Base-by-base conservation (phyloP, 1,139 yeast species). In the Candida anutae region DNA sequence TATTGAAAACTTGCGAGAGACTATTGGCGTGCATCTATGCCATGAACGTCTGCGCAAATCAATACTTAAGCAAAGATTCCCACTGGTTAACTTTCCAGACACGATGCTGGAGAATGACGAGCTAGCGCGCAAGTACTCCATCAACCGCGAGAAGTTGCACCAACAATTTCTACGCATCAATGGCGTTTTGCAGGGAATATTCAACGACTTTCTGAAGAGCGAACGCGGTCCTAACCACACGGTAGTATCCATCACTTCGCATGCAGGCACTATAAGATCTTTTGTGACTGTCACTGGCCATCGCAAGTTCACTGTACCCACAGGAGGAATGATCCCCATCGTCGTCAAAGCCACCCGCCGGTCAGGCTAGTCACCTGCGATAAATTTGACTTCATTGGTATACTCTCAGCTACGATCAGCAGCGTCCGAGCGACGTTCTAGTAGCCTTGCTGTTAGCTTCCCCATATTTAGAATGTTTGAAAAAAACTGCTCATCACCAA, bases 281-380 rank as follows among this genome's bases (percentile, higher is more conserved):
- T 56, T 75, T 22, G 51, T 76, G 8, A 57, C 68, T 16, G 81
- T 69, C 2, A 44, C 68, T 20, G 65, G 65, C 3, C 83, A 77
- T 43, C 53, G 79, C 30, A 54, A 55, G 25, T 77, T 73, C 43
- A 60, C 74, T 12, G 61, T 77, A 24, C 64, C 73, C 10, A 74
- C 83, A 0, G 84, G 83, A 1, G 83, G 81, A 4, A 71, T 77
- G 74, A 63, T 77, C 15, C 83, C 83, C 2, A 60, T 75, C 13
- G 66, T 75, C 9, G 65, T 76, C 10, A 68, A 62, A 39, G 72
- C 50, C 5, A 52, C 53, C 9, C 44, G 56, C 35, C 27, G 13
- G n/a, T n/a, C n/a, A n/a, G n/a, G n/a, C n/a, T n/a, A n/a, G n/a
- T n/a, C n/a, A n/a, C n/a, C 10, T 8, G 10, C 19, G 10, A 19